phyloP scores from a whole-genome alignment of 345 rosid genomes.

The Cardamine chenopodiifolia region DNA sequence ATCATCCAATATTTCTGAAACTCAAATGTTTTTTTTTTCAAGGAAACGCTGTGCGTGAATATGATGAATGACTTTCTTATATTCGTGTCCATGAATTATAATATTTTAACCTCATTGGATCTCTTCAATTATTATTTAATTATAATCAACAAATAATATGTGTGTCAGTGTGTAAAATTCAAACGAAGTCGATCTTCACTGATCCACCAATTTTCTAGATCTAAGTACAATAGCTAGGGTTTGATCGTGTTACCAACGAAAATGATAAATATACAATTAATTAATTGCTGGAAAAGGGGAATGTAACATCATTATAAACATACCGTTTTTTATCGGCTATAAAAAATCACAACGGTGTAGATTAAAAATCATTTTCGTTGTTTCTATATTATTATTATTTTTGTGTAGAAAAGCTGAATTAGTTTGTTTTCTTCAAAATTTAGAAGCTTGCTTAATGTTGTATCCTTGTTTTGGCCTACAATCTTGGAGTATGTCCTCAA shows the following conservation, averaged over 20 bases:
- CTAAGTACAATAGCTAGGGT: constrained; percentile 4
- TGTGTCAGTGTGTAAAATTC: constrained; percentile 33
- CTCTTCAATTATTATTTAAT: constrained; percentile 24
- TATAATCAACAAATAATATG: constrained; percentile 21
- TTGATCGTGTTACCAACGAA: constrained; percentile 12
- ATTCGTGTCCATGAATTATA: constrained; percentile 36
- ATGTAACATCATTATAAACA: background rate
- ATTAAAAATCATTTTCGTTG: background rate
- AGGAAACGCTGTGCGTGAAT: constrained; percentile 5
- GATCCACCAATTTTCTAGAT: constrained; percentile 3
- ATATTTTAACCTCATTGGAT: background rate
- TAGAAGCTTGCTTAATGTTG: background rate
- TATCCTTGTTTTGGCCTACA: background rate
- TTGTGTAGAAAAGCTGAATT: background rate
- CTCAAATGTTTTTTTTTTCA: background rate
- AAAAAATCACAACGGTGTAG: background rate
- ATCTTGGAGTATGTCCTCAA: background rate
- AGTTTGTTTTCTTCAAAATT: background rate
- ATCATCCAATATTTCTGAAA: background rate
- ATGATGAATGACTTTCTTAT: constrained; percentile 24
- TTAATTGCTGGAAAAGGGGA: background rate
- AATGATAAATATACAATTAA: background rate
- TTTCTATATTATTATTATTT: background rate
- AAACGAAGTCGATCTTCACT: constrained; percentile 25
- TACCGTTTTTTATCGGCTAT: background rate